Conservation (phyloP, 2,329 filamentous ascomycete species). For the Microcera coccophila region DNA sequence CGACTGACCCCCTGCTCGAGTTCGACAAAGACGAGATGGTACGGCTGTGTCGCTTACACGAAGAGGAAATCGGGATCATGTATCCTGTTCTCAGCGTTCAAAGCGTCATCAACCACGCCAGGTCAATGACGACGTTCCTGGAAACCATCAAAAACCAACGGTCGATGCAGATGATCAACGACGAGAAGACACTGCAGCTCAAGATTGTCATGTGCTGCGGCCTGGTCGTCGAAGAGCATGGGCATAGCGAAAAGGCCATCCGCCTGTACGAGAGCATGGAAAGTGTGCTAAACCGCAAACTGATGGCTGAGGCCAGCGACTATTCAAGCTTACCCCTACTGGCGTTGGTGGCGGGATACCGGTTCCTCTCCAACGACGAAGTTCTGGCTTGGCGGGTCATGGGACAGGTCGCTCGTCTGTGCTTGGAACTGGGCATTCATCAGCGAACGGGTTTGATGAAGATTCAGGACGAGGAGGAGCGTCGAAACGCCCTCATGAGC, state of each 20-base stretch:
- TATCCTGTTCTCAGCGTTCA: slow-evolving; percentile 81
- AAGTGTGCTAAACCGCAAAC: slow-evolving; percentile 62
- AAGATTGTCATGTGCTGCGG: slow-evolving; percentile 82
- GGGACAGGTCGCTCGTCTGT: slow-evolving; percentile 75
- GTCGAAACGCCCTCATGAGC: slow-evolving; percentile 63
- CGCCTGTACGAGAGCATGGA: slow-evolving; percentile 75
- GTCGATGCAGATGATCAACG: slow-evolving; percentile 39
- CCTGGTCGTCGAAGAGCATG: slow-evolving; percentile 72
- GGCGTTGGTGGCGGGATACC: slow-evolving; percentile 58
- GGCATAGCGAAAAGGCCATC: slow-evolving; percentile 69
- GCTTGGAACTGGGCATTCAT: slow-evolving; percentile 79
- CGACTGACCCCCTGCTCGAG: slow-evolving; percentile 72
- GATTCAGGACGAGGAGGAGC: slow-evolving; percentile 65
- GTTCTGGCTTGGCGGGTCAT: slow-evolving; percentile 82
- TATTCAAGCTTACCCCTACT: slow-evolving; percentile 49
- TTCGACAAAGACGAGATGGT: slow-evolving; percentile 76
- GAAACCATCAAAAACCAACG: slow-evolving; percentile 45
- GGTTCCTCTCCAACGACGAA: slow-evolving; percentile 84
- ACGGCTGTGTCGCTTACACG: slow-evolving; percentile 72
- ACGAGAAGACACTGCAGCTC: slow-evolving; percentile 61
- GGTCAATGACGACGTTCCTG: slow-evolving; percentile 67
- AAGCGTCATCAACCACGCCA: slow-evolving; percentile 65
- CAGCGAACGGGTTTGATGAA: slow-evolving; percentile 67
- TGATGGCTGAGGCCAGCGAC: slow-evolving; percentile 52
- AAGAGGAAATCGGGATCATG: slow-evolving; percentile 90